phyloP scores from a whole-genome alignment of 768 basidiomycete species.

The Rickenella mellea region DNA sequence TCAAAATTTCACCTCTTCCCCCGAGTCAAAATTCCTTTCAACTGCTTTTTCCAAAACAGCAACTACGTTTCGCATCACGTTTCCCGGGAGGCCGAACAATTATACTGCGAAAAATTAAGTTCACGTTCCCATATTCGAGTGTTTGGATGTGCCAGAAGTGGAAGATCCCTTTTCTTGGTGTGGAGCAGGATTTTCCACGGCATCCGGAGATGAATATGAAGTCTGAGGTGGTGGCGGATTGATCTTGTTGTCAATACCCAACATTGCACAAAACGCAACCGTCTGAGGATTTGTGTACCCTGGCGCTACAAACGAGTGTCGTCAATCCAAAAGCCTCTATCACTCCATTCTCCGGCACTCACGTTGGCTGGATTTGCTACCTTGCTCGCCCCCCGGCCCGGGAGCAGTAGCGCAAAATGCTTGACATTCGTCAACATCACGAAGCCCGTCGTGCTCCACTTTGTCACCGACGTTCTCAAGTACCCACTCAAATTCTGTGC shows the following conservation, averaged over 20 bases:
- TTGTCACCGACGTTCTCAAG: constrained; percentile 36
- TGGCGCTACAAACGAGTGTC: constrained; percentile 37
- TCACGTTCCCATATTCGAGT: too few species aligned
- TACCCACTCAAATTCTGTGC: constrained; percentile 61
- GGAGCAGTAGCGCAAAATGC: constrained; percentile 61
- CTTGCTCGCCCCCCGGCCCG: constrained; percentile 32
- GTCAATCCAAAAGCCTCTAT: constrained; percentile 9
- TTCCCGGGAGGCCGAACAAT: too few species aligned
- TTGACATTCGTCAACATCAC: constrained; percentile 48
- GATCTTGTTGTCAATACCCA: constrained; percentile 70
- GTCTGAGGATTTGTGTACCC: constrained; percentile 88
- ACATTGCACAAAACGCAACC: constrained; percentile 69
- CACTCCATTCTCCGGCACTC: constrained; percentile 13
- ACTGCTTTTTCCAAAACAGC: too few species aligned
- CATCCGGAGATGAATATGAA: too few species aligned
- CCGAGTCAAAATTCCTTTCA: too few species aligned
- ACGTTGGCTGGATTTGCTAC: constrained; percentile 29
- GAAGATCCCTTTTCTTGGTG: too few species aligned
- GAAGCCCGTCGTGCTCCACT: constrained; percentile 12
- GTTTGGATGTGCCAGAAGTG: too few species aligned
- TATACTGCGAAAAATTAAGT: too few species aligned
- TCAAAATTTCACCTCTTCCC: too few species aligned
- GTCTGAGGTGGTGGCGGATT: constrained; percentile 25
- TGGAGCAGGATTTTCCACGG: too few species aligned
- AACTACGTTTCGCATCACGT: too few species aligned